These are phyloP conservation scores for Ogataea nonfermentans DNA, from an alignment of 805 yeast species.

Conservation along the genomic window DNA sequence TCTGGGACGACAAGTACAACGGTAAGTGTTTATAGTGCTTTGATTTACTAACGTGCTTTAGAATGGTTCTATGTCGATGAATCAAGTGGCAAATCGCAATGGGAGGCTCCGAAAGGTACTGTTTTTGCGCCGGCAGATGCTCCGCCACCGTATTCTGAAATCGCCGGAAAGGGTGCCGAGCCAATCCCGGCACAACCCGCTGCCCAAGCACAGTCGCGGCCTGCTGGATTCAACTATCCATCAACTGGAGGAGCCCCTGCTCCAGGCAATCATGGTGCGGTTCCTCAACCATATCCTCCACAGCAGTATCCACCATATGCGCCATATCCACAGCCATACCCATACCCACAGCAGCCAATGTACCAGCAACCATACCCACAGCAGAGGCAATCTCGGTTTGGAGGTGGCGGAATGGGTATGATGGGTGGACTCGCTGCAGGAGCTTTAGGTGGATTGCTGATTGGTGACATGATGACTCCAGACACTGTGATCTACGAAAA, in stretches of 20 bases:
- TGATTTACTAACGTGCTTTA: not conserved
- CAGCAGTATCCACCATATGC: conserved; percentile 18
- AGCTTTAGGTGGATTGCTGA: conserved; percentile 23
- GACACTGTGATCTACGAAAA: conserved; percentile 11
- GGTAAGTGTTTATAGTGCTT: conserved; percentile 19
- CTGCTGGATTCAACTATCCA: conserved; percentile 8
- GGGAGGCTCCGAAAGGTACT: conserved; percentile 81
- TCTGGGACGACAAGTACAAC: conserved; percentile 63
- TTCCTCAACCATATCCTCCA: conserved; percentile 15
- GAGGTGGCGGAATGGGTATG: conserved; percentile 25
- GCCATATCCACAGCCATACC: too few species aligned
- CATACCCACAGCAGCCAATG: conserved; percentile 19
- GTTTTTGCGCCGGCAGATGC: conserved; percentile 35
- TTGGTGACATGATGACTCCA: conserved; percentile 30
- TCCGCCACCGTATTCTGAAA: conserved; percentile 37
- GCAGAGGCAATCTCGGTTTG: conserved; percentile 12
- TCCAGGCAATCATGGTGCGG: conserved; percentile 5
- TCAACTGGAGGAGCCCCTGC: conserved; percentile 1
- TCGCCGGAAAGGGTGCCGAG: conserved; percentile 3
- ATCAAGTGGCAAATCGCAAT: conserved; percentile 72
- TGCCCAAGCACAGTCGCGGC: conserved; percentile 3
- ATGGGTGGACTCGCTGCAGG: conserved; percentile 37
- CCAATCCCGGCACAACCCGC: conserved; percentile 12
- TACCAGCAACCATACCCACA: conserved; percentile 23
- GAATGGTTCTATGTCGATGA: conserved; percentile 80